Evolutionary conservation across 441 rosid genomes (phyloP).

Genomic region (Corymbia calophylla): DNA sequence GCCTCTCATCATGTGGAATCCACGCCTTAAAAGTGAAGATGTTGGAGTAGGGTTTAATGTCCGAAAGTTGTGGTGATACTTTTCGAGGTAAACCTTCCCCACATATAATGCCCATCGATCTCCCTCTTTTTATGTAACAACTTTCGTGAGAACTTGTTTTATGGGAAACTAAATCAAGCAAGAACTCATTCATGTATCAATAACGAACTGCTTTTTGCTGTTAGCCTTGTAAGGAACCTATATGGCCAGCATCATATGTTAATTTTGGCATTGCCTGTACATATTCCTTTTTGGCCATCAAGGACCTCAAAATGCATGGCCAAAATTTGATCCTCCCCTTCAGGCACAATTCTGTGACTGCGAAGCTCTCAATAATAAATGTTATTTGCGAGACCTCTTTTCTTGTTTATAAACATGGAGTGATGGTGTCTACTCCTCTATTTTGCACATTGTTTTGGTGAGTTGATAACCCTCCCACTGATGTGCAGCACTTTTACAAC

Average conservation of each 20-base stretch:
- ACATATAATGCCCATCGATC: background rate
- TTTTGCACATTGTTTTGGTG: background rate
- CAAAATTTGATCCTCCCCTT: background rate
- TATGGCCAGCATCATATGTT: background rate
- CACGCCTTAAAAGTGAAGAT: conserved; percentile 90
- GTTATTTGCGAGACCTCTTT: background rate
- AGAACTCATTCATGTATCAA: background rate
- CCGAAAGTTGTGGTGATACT: conserved; percentile 72
- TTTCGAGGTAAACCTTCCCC: conserved; percentile 46
- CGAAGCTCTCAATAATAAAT: background rate
- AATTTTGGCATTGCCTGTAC: background rate
- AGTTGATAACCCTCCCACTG: background rate
- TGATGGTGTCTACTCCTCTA: background rate
- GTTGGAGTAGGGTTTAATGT: conserved; percentile 95
- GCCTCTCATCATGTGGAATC: conserved; percentile 97
- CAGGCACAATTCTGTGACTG: background rate
- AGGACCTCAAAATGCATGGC: background rate
- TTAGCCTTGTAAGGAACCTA: background rate
- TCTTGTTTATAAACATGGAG: background rate
- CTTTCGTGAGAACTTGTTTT: too few relatives aligned
- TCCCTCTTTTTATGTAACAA: background rate
- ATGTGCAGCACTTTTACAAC: conserved; percentile 75
- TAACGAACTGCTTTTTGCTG: background rate
- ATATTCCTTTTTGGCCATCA: background rate
- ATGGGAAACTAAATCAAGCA: background rate